Evolutionary conservation across 805 yeast genomes (phyloP).

Genomic region (Metschnikowia colocasiae): DNA sequence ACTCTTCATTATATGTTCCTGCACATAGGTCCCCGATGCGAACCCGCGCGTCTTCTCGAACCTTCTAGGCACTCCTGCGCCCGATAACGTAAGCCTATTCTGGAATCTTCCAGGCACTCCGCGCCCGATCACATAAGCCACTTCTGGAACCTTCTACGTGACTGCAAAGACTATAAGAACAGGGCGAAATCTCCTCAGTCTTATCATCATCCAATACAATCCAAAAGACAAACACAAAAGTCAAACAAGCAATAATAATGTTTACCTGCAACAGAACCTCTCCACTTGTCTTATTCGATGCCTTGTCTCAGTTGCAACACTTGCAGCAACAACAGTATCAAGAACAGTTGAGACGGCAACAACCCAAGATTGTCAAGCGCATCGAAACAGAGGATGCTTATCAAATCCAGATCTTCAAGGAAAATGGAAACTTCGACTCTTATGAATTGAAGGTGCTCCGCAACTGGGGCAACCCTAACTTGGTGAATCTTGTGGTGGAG

Average conservation of each 20-base stretch:
- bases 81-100: constrained; percentile 5
- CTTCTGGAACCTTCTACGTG: constrained; percentile 12
- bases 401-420: constrained; percentile 36
- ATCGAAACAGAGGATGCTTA: constrained; percentile 33
- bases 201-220: neutral
- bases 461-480: constrained; percentile 8
- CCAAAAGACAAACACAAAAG: neutral
- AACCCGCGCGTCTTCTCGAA: neutral
- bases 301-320: constrained; percentile 14
- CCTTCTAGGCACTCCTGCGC: constrained; percentile 3
- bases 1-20: neutral
- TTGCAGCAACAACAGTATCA: constrained; percentile 15
- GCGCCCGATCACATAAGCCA: neutral
- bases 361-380: constrained; percentile 32
- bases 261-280: constrained; percentile 15
- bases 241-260: constrained; percentile 4
- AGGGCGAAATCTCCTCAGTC: neutral
- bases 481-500: constrained; percentile 18
- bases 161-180: constrained; percentile 1
- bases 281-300: constrained; percentile 14
- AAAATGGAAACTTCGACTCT: constrained; percentile 30
- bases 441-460: constrained; percentile 28
- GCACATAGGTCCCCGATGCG: neutral
- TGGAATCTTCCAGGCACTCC: constrained; percentile 11
- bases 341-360: constrained; percentile 8